Conservation (phyloP, 306 rosid species). For the Quercus bicolor region DNA sequence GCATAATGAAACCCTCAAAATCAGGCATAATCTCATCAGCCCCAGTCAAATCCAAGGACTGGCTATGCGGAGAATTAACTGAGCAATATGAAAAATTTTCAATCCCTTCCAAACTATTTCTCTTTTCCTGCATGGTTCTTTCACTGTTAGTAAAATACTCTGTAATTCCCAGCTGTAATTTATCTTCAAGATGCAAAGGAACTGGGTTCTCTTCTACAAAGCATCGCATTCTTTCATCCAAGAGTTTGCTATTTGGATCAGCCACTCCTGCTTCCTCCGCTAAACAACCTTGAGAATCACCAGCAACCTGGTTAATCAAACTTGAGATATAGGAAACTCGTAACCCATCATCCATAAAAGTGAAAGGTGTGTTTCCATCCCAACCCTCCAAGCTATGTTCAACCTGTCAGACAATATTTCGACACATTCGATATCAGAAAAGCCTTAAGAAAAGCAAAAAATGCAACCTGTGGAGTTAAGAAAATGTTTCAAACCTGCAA, state of each 20-base stretch:
- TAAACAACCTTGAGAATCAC: conserved; percentile 11
- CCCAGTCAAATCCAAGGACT: conserved; percentile 34
- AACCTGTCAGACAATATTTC: conserved; percentile 29
- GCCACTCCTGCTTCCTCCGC: conserved; percentile 27
- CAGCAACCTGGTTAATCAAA: conserved; percentile 24
- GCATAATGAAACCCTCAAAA: conserved; percentile 68
- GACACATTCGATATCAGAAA: conserved; percentile 15
- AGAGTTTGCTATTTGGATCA: conserved; percentile 11
- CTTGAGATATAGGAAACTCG: conserved; percentile 23
- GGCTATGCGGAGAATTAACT: conserved; percentile 34
- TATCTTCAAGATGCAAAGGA: conserved; percentile 22
- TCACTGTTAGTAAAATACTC: conserved; percentile 27
- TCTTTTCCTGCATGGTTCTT: conserved; percentile 36
- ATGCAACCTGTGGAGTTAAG: neutral
- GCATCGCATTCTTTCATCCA: conserved; percentile 26
- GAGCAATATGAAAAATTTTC: conserved; percentile 32
- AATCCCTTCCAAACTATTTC: conserved; percentile 28
- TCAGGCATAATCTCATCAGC: conserved; percentile 52
- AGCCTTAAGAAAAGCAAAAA: neutral
- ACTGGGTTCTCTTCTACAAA: conserved; percentile 27
- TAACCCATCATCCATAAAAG: conserved; percentile 17
- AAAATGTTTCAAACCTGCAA: neutral
- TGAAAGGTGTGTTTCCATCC: conserved; percentile 21
- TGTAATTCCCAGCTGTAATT: conserved; percentile 22
- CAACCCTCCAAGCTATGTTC: conserved; percentile 31